Evolutionary conservation across 345 rosid genomes (phyloP).

Genomic region (Punica granatum): DNA sequence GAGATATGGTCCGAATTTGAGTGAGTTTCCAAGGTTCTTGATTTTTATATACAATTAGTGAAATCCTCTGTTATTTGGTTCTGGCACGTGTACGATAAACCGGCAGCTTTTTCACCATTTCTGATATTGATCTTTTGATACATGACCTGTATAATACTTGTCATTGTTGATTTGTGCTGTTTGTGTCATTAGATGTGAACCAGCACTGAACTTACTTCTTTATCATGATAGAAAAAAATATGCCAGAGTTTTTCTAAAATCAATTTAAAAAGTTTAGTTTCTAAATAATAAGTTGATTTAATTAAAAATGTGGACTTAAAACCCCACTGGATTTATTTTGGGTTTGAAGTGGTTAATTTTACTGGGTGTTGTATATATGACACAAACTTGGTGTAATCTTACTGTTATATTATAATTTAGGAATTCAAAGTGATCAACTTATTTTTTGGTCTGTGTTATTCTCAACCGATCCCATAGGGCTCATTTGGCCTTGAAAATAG

Average conservation of each 20-base stretch:
- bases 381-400: neutral
- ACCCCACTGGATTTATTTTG: neutral
- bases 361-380: neutral
- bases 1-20: conserved; percentile 96
- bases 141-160: no score
- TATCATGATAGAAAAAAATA: no score
- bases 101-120: neutral
- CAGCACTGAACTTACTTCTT: no score
- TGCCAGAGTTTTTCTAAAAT: neutral
- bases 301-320: neutral
- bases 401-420: neutral
- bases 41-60: neutral
- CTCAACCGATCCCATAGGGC: neutral
- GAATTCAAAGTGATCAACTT: neutral
- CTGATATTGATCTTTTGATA: neutral
- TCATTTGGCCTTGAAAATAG: neutral
- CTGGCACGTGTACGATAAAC: neutral
- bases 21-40: conserved; percentile 32
- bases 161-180: neutral
- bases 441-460: neutral
- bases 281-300: neutral
- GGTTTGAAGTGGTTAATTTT: neutral
- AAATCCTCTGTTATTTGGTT: neutral
- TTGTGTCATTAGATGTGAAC: no score
- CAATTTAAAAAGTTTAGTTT: neutral